phyloP scores from a whole-genome alignment of 1,284 basidiomycete genomes.

The Leccinum griseonigrum region DNA sequence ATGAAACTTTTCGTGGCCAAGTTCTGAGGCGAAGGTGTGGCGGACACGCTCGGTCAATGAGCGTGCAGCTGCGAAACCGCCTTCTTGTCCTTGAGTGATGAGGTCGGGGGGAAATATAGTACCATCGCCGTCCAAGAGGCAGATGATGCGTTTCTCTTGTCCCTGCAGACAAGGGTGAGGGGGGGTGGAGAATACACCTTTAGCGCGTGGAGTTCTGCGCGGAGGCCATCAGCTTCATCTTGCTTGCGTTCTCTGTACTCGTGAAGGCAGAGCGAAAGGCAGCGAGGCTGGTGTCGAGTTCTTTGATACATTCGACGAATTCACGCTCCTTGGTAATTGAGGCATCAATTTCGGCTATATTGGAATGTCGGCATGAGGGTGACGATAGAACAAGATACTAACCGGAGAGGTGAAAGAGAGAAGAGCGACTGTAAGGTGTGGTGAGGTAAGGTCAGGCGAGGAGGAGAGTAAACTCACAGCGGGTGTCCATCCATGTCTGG shows the following conservation, averaged over 20 bases:
- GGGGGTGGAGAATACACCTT: constrained; percentile 16
- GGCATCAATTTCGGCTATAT: constrained; percentile 31
- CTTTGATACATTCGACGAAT: constrained; percentile 17
- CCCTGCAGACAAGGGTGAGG: constrained; percentile 24
- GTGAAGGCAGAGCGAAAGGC: constrained; percentile 28
- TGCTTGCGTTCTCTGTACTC: constrained; percentile 19
- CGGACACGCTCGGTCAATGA: constrained; percentile 50
- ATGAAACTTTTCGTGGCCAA: constrained; percentile 46
- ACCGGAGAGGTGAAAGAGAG: constrained; percentile 19
- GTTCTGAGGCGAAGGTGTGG: constrained; percentile 39
- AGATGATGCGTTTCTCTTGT: constrained; percentile 50
- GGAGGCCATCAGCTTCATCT: constrained; percentile 17
- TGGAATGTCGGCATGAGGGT: background rate
- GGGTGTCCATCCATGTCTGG: constrained; percentile 25
- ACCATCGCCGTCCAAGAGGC: constrained; percentile 67
- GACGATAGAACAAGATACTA: background rate
- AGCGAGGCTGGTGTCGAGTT: constrained; percentile 25
- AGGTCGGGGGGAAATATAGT: constrained; percentile 55
- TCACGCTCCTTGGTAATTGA: constrained; percentile 25
- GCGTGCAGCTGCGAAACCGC: constrained; percentile 55
- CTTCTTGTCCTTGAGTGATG: constrained; percentile 51
- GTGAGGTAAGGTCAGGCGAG: background rate
- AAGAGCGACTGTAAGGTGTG: constrained; percentile 5
- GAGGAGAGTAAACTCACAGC: constrained; percentile 4
- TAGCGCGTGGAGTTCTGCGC: constrained; percentile 23